Evolutionary conservation across 2,329 filamentous ascomycete genomes (phyloP).

Genomic region (Apiospora saccharicola): DNA sequence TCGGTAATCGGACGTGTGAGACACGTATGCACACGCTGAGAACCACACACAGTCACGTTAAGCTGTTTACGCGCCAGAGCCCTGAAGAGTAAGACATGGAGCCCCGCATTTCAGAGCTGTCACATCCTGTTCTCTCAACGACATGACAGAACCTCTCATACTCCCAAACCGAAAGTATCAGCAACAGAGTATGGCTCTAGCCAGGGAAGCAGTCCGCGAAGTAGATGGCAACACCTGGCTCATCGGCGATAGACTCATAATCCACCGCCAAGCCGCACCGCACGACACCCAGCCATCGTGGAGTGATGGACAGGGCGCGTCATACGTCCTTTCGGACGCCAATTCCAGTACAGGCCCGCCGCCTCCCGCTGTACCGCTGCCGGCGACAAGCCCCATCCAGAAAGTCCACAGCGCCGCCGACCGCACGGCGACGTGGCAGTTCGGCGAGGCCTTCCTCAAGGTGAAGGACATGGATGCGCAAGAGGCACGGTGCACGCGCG

Average conservation of each 20-base stretch:
- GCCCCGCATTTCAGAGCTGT: too few relatives aligned
- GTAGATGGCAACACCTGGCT: background rate
- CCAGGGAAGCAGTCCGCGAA: background rate
- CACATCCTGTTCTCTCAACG: too few relatives aligned
- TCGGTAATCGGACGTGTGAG: too few relatives aligned
- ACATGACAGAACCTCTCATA: too few relatives aligned
- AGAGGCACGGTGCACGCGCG: background rate
- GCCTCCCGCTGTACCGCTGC: background rate
- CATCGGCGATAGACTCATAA: background rate
- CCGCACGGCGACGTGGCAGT: background rate
- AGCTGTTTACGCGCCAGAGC: too few relatives aligned
- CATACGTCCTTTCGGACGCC: background rate
- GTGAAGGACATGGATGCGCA: background rate
- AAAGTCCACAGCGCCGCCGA: background rate
- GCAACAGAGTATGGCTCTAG: background rate
- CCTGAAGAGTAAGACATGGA: too few relatives aligned
- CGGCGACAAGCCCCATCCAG: background rate
- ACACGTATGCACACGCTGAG: too few relatives aligned
- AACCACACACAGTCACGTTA: too few relatives aligned
- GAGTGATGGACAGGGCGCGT: background rate
- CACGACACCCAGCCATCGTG: background rate
- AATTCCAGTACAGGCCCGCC: background rate
- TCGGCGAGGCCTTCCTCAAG: background rate
- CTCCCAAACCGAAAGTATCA: too few relatives aligned
- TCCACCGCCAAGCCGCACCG: background rate